A percentile compares a stretch with the other conserved stretches of the same genome.
Conservation (phyloP, 2,329 filamentous ascomycete species). For the Fusarium xylarioides region DNA sequence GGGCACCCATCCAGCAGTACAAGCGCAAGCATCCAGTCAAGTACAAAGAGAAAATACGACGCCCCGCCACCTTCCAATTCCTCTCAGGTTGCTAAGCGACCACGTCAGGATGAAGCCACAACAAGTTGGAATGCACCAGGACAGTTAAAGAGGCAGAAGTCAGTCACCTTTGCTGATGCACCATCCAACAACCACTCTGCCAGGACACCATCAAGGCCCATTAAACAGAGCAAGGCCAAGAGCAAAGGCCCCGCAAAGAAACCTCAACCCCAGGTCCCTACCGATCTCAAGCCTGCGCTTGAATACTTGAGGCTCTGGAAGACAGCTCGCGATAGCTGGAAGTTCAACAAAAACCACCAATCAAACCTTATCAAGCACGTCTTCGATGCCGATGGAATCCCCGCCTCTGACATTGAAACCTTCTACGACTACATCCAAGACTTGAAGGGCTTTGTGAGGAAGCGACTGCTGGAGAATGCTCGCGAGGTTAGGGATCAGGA, state of each 20-base stretch:
- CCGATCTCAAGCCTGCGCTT: slow-evolving; percentile 70
- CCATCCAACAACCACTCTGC: slow-evolving; percentile 42
- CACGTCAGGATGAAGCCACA: slow-evolving; percentile 45
- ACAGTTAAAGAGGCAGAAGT: slow-evolving; percentile 54
- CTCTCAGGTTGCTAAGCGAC: slow-evolving; percentile 47
- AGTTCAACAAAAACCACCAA: slow-evolving; percentile 96
- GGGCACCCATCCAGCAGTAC: slow-evolving; percentile 50
- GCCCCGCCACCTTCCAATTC: slow-evolving; percentile 47
- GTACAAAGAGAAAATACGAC: slow-evolving; percentile 53
- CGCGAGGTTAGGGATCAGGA: slow-evolving; percentile 67
- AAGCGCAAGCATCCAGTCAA: slow-evolving; percentile 39
- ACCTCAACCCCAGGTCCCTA: slow-evolving; percentile 48
- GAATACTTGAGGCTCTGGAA: slow-evolving; percentile 82
- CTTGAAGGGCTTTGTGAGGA: slow-evolving; percentile 77
- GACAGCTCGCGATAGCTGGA: slow-evolving; percentile 77
- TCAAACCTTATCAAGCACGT: slow-evolving; percentile 84
- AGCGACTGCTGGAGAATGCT: slow-evolving; percentile 73
- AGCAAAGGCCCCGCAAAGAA: slow-evolving; percentile 53
- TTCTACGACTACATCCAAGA: slow-evolving; percentile 83
- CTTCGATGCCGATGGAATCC: slow-evolving; percentile 77
- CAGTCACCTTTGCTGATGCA: slow-evolving; percentile 59
- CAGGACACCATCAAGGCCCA: slow-evolving; percentile 48
- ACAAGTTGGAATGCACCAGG: slow-evolving; percentile 40
- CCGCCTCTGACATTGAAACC: slow-evolving; percentile 71
- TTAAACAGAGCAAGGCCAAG: slow-evolving; percentile 44